phyloP scores from a whole-genome alignment of 805 yeast species.

The Starmerella scarabaei region DNA sequence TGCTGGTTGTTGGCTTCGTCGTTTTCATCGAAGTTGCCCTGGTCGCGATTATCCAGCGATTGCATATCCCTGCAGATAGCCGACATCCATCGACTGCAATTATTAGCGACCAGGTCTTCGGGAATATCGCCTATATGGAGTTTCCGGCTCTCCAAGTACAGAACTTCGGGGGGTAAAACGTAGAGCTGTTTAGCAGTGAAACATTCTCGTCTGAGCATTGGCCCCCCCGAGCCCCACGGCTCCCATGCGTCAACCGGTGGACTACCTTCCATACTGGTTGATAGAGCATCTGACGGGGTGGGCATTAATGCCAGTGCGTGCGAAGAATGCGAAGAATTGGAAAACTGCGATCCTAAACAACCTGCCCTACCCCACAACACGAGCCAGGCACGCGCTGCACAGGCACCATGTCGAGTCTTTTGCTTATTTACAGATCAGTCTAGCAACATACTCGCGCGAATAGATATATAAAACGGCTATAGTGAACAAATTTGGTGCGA shows the following conservation, averaged over 20 bases:
- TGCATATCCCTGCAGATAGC: constrained; percentile 15
- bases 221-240: constrained; percentile 11
- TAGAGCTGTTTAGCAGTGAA: constrained; percentile 27
- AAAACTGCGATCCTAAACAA: no score
- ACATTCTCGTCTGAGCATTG: constrained; percentile 18
- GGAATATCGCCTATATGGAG: constrained; percentile 28
- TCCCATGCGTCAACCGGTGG: constrained; percentile 7
- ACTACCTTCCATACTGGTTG: no score
- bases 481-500: no score
- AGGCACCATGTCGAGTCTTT: no score
- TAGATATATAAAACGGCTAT: no score
- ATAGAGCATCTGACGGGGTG: no score
- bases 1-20: not conserved
- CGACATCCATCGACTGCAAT: constrained; percentile 6
- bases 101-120: constrained; percentile 12
- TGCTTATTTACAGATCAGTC: no score
- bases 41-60: not conserved
- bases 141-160: constrained; percentile 25
- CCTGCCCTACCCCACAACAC: no score
- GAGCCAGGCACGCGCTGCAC: no score
- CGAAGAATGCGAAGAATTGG: not conserved
- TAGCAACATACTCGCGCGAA: no score
- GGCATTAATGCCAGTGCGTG: not conserved
- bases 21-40: not conserved
- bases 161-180: constrained; percentile 21